Percentiles rank a stretch among this genome's conserved stretches.
These are phyloP conservation scores for Puya raimondii DNA, from an alignment of 176 grass and related monocot genomes.

Conservation along the genomic window DNA sequence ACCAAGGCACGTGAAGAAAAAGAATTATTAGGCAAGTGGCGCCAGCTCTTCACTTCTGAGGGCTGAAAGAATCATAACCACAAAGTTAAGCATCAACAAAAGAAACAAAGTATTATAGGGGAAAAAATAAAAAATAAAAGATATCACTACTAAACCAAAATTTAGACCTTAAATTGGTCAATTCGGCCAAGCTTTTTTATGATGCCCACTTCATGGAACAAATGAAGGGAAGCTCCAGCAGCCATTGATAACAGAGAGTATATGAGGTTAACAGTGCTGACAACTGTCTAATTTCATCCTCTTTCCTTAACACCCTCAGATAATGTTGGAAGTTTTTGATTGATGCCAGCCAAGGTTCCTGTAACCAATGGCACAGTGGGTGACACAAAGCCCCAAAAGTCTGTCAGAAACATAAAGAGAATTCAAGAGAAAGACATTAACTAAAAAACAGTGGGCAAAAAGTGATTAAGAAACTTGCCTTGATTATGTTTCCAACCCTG, in stretches of 20 bases:
- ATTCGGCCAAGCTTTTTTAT: slow-evolving; percentile 27
- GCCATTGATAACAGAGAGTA: slow-evolving; percentile 42
- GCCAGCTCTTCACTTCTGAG: slow-evolving; percentile 47
- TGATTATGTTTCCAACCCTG: no score
- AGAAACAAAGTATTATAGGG: slow-evolving; percentile 11
- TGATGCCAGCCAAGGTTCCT: not conserved
- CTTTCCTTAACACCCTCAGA: not conserved
- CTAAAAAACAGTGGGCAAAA: not conserved
- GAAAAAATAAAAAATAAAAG: not conserved
- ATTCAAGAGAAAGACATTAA: not conserved
- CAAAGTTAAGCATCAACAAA: slow-evolving; percentile 18
- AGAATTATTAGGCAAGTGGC: slow-evolving; percentile 31
- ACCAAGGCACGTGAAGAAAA: slow-evolving; percentile 40
- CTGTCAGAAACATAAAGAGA: not conserved
- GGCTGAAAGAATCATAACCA: slow-evolving; percentile 26
- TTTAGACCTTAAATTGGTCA: slow-evolving; percentile 47
- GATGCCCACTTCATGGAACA: slow-evolving; percentile 44
- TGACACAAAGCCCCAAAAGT: not conserved
- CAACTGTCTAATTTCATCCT: slow-evolving; percentile 1
- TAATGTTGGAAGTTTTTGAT: not conserved
- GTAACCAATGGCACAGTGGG: not conserved
- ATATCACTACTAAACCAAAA: not conserved
- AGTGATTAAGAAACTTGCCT: no score
- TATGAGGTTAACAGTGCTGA: slow-evolving; percentile 15
- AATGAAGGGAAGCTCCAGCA: slow-evolving; percentile 45